Conservation (phyloP, 805 yeast genomes). For the Ogataea methylovora region DNA sequence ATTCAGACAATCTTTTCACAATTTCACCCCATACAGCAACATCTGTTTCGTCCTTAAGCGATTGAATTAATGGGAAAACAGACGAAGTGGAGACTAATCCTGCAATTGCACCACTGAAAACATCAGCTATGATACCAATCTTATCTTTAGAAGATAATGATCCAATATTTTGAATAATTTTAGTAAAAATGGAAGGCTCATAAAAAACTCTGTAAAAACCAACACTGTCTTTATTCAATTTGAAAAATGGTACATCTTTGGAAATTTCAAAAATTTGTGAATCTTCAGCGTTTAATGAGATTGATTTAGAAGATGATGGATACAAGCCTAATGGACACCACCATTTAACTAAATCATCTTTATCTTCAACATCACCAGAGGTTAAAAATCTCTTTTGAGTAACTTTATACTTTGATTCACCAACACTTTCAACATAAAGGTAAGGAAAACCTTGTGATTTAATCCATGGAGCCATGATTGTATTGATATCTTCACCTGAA, state of each 20-base stretch:
- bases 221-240: conserved; percentile 40
- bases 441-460: conserved; percentile 68
- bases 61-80: conserved; percentile 34
- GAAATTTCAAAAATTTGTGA: conserved; percentile 7
- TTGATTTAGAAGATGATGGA: conserved; percentile 6
- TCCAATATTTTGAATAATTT: conserved; percentile 31
- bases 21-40: conserved; percentile 52
- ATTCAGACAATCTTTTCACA: conserved; percentile 28
- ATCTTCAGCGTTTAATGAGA: conserved; percentile 1
- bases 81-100: conserved; percentile 35
- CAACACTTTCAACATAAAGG: conserved; percentile 37
- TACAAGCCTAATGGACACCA: conserved; percentile 46
- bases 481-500: conserved; percentile 51
- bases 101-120: conserved; percentile 39
- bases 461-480: conserved; percentile 67
- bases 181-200: conserved; percentile 31
- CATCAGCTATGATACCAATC: conserved; percentile 49
- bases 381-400: conserved; percentile 55
- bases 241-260: conserved; percentile 18
- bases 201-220: conserved; percentile 53
- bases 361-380: conserved; percentile 49
- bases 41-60: conserved; percentile 27
- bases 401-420: conserved; percentile 30
- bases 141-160: conserved; percentile 38
- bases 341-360: conserved; percentile 52